phyloP scores from a whole-genome alignment of 345 rosid species.

The Salix udensis region DNA sequence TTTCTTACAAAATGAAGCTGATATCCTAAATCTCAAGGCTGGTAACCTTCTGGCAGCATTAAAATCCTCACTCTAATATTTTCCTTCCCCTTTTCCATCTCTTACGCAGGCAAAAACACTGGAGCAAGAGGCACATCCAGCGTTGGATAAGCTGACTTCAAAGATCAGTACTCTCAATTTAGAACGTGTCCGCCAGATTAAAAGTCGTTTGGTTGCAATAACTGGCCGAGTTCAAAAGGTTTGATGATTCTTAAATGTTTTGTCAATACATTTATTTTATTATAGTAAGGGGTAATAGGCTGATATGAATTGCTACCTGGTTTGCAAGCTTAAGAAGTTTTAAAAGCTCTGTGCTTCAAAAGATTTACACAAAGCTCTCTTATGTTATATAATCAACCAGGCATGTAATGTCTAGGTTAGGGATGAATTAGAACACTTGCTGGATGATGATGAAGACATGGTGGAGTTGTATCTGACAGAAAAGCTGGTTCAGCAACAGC shows the following conservation, averaged over 20 bases:
- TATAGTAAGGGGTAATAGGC: background rate
- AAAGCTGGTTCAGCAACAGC: conserved; percentile 52
- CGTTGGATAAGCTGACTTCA: conserved; percentile 66
- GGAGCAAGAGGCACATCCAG: conserved; percentile 68
- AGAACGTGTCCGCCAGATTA: conserved; percentile 65
- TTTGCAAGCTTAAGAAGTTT: conserved; percentile 1
- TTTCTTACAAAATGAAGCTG: conserved; percentile 44
- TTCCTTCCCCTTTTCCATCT: conserved; percentile 6
- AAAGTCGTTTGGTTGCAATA: conserved; percentile 65
- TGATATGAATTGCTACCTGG: background rate
- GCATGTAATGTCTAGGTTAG: conserved; percentile 50
- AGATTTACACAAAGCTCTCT: background rate
- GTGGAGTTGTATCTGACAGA: conserved; percentile 96
- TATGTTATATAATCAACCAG: background rate
- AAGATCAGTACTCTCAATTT: conserved; percentile 70
- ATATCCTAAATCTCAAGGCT: background rate
- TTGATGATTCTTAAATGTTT: conserved; percentile 2
- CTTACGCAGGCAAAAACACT: conserved; percentile 48
- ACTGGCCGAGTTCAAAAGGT: conserved; percentile 77
- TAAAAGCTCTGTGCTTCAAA: background rate
- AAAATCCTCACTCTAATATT: background rate
- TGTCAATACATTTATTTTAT: background rate
- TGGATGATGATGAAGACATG: conserved; percentile 97
- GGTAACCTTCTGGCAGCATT: background rate
- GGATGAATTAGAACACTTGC: conserved; percentile 84